Evolutionary conservation across 805 yeast species (phyloP).

Genomic region (Lachancea sp.): DNA sequence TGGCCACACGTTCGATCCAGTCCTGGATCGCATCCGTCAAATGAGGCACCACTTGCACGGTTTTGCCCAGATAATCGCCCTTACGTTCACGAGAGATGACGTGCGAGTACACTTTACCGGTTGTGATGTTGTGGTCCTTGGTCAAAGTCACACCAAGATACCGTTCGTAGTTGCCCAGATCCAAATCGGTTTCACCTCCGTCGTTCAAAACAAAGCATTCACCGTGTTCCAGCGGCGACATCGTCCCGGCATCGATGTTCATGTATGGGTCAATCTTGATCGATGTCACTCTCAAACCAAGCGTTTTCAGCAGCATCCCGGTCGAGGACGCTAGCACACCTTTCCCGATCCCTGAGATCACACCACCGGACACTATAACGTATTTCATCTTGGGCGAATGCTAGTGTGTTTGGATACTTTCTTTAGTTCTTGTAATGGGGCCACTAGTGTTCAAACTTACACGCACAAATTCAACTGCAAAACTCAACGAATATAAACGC

Average conservation of each 20-base stretch:
- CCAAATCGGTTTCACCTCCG: slow-evolving; percentile 98
- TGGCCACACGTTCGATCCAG: slow-evolving; percentile 93
- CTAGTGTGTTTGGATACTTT: neutral
- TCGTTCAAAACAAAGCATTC: slow-evolving; percentile 97
- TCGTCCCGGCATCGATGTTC: slow-evolving; percentile 99
- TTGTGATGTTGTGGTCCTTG: slow-evolving; percentile 91
- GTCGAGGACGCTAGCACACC: slow-evolving; percentile 98
- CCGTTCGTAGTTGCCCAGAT: slow-evolving; percentile 96
- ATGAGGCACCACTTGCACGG: slow-evolving; percentile 99
- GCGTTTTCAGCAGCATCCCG: slow-evolving; percentile 86
- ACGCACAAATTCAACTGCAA: too few species aligned
- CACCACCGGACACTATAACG: slow-evolving; percentile 99
- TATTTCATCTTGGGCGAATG: slow-evolving; percentile 69
- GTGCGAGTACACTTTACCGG: slow-evolving; percentile 92
- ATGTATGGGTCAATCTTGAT: slow-evolving; percentile 98
- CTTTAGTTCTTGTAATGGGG: too few species aligned
- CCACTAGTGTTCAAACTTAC: neutral
- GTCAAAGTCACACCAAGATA: slow-evolving; percentile 91
- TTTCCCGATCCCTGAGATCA: slow-evolving; percentile 97
- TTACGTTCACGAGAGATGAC: slow-evolving; percentile 92
- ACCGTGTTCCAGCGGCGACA: slow-evolving; percentile 99
- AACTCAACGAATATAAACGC: too few species aligned
- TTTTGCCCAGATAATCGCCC: slow-evolving; percentile 96
- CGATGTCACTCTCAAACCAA: slow-evolving; percentile 92
- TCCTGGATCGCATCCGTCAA: slow-evolving; percentile 96